phyloP scores from a whole-genome alignment of 306 rosid species.

The Acacia melanoxylon region DNA sequence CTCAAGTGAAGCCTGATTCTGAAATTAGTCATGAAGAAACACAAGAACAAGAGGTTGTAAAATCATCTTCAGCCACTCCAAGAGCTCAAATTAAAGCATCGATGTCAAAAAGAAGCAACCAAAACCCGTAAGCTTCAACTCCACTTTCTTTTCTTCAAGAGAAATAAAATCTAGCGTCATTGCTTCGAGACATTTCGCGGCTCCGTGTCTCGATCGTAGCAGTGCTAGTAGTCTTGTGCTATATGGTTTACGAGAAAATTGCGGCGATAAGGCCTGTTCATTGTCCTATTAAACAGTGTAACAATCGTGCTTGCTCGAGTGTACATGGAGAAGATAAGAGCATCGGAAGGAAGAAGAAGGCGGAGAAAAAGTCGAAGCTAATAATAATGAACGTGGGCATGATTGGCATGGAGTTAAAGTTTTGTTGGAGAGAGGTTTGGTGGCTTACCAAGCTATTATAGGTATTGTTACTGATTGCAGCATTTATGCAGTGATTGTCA shows the following conservation, averaged over 20 bases:
- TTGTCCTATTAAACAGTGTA: constrained; percentile 61
- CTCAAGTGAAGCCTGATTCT: constrained; percentile 15
- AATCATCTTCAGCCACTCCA: constrained; percentile 19
- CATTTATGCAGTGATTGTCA: constrained; percentile 68
- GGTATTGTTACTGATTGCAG: constrained; percentile 78
- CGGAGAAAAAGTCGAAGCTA: constrained; percentile 30
- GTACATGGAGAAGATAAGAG: constrained; percentile 37
- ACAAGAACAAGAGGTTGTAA: neutral
- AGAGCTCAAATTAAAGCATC: constrained; percentile 5
- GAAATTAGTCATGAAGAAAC: neutral
- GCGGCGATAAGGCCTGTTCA: constrained; percentile 65
- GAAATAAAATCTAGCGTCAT: constrained; percentile 55
- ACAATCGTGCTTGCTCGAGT: constrained; percentile 57
- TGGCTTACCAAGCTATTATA: constrained; percentile 68
- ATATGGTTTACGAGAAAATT: constrained; percentile 42
- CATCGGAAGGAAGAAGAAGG: constrained; percentile 39
- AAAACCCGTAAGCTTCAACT: neutral
- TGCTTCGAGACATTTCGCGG: constrained; percentile 67
- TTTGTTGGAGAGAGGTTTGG: constrained; percentile 85
- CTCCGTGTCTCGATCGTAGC: constrained; percentile 53
- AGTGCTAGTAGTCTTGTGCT: constrained; percentile 54
- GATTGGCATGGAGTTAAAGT: constrained; percentile 76
- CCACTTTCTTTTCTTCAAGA: constrained; percentile 59
- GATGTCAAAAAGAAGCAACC: constrained; percentile 6
- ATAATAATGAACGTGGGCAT: constrained; percentile 30